Percentiles rank a stretch among this genome's conserved stretches.
Conservation (phyloP, 129 eudicot genomes). For the Heracleum sosnowskyi region DNA sequence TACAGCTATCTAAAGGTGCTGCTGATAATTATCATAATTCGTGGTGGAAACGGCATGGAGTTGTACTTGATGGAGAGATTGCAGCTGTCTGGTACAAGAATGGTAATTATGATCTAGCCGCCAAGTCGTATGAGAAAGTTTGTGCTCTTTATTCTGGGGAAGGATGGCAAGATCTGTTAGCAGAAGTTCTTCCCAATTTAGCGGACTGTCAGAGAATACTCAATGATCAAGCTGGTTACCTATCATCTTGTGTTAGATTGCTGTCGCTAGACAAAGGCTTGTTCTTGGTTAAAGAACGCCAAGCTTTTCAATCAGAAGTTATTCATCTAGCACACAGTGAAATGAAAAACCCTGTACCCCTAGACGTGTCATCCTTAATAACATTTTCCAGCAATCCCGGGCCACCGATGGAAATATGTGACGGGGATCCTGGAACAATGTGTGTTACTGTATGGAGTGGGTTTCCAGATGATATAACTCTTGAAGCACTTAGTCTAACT, state of each 20-base stretch:
- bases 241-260: conserved; percentile 83
- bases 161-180: conserved; percentile 92
- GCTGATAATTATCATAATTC: conserved; percentile 83
- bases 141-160: conserved; percentile 96
- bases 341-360: conserved; percentile 84
- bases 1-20: conserved; percentile 85
- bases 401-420: conserved; percentile 80
- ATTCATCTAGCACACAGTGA: conserved; percentile 84
- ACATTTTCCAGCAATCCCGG: conserved; percentile 83
- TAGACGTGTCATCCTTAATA: conserved; percentile 84
- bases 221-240: conserved; percentile 83
- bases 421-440: conserved; percentile 84
- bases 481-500: conserved; percentile 81
- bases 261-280: conserved; percentile 80
- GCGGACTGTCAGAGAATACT: conserved; percentile 91
- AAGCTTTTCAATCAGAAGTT: conserved; percentile 83
- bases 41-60: conserved; percentile 98
- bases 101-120: conserved; percentile 73
- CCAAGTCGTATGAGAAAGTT: conserved; percentile 74
- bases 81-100: conserved; percentile 74
- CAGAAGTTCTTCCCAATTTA: conserved; percentile 91
- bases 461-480: conserved; percentile 89
- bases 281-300: conserved; percentile 74
- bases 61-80: conserved; percentile 93
- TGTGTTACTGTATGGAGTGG: conserved; percentile 85